These are phyloP conservation scores for Allomyces arbusculus DNA, from an alignment of 192 early-diverging fungal species.

Conservation along the genomic window DNA sequence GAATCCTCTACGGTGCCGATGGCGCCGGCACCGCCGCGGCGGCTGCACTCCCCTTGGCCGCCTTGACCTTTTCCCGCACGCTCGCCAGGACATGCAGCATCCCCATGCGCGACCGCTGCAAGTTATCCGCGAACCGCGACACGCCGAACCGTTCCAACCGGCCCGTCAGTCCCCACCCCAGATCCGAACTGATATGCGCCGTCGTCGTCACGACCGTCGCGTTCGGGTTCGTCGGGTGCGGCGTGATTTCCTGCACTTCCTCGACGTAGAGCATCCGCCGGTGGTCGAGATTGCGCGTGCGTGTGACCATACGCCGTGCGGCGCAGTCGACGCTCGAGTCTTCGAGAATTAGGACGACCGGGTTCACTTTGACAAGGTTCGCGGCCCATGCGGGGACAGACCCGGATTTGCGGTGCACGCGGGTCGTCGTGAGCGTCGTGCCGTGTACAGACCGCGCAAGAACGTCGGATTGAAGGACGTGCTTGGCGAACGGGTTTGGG, in stretches of 20 bases:
- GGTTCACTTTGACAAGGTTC: constrained; percentile 48
- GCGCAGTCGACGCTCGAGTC: constrained; percentile 62
- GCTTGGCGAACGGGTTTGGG: constrained; percentile 91
- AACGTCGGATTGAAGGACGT: constrained; percentile 86
- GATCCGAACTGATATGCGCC: constrained; percentile 68
- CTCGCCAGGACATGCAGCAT: neutral
- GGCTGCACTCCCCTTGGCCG: too few relatives aligned
- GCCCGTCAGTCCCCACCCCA: constrained; percentile 64
- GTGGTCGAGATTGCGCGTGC: constrained; percentile 79
- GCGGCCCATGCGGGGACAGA: constrained; percentile 73
- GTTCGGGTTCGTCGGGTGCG: constrained; percentile 20
- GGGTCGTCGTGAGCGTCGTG: constrained; percentile 56
- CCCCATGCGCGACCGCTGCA: neutral
- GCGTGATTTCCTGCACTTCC: constrained; percentile 59
- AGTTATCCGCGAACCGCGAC: constrained; percentile 58
- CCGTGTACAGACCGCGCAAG: constrained; percentile 65
- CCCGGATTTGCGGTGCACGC: constrained; percentile 76
- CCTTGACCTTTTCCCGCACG: neutral
- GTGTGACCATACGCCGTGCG: constrained; percentile 54
- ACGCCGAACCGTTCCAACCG: constrained; percentile 78
- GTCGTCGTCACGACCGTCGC: constrained; percentile 55
- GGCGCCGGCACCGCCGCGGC: too few relatives aligned
- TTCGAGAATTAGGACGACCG: constrained; percentile 82
- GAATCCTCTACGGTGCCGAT: too few relatives aligned
- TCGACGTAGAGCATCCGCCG: constrained; percentile 81